Evolutionary conservation across 139 green algal species (phyloP).

Genomic region (Limnomonas spitsbergensis): DNA sequence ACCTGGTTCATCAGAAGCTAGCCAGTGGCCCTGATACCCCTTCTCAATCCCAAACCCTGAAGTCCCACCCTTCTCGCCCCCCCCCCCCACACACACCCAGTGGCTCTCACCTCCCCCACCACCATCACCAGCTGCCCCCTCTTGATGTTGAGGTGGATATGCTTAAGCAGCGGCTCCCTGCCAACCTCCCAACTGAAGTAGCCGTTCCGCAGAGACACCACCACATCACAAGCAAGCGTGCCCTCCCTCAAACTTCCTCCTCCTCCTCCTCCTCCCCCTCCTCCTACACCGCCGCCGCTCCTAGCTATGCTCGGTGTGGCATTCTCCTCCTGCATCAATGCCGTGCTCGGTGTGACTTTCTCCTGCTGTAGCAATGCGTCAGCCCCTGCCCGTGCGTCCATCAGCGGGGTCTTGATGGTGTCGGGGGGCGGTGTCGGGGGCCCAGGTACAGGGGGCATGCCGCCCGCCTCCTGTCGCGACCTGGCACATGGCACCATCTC

Average conservation of each 20-base stretch:
- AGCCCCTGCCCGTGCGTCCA: neutral
- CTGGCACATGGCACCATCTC: too few species aligned
- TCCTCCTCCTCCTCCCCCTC: neutral
- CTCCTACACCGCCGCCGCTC: neutral
- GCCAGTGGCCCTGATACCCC: too few species aligned
- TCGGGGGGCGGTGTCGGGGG: too few species aligned
- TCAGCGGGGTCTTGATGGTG: neutral
- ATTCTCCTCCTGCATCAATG: neutral
- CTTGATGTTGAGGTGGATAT: constrained; percentile 28
- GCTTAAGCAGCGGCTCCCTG: constrained; percentile 12
- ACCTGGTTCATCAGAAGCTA: too few species aligned
- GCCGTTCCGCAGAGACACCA: constrained; percentile 12
- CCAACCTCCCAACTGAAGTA: constrained; percentile 26
- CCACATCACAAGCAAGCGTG: constrained; percentile 2
- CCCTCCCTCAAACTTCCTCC: neutral
- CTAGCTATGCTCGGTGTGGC: neutral
- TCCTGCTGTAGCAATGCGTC: neutral
- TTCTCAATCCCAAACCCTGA: too few species aligned
- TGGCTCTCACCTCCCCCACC: constrained; percentile 49
- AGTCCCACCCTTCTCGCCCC: too few species aligned
- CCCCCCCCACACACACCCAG: too few species aligned
- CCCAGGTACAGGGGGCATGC: too few species aligned
- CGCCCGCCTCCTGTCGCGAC: too few species aligned
- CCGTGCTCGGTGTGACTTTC: neutral
- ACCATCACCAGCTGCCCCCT: constrained; percentile 51